Percentiles rank a stretch among this genome's conserved stretches.
Conservation (phyloP, 2,329 filamentous ascomycete species). For the Chaetomium globosum region DNA sequence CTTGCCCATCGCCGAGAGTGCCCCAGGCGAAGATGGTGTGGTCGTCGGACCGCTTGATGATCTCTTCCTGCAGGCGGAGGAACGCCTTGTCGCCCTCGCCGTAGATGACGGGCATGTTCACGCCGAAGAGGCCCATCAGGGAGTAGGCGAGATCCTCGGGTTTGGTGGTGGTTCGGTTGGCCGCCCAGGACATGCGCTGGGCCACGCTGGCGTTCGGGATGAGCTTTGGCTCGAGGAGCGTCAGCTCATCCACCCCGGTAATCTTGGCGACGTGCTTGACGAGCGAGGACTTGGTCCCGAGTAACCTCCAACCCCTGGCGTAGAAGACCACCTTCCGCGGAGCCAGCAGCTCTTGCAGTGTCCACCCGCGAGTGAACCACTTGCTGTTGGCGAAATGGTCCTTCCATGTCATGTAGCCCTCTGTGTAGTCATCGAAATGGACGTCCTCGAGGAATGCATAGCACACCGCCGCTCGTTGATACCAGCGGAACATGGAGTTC, state of each 20-base stretch:
- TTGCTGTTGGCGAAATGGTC: conserved; percentile 30
- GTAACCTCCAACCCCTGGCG: conserved; percentile 30
- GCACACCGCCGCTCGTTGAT: conserved; percentile 38
- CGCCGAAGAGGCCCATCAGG: conserved; percentile 48
- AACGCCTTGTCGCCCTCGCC: conserved; percentile 44
- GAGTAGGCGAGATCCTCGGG: conserved; percentile 50
- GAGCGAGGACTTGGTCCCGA: conserved; percentile 35
- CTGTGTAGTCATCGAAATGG: conserved; percentile 26
- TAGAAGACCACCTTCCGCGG: conserved; percentile 35
- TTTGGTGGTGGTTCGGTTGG: conserved; percentile 40
- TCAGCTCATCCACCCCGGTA: conserved; percentile 32
- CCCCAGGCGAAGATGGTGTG: conserved; percentile 37
- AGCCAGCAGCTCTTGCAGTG: conserved; percentile 35
- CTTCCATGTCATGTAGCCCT: conserved; percentile 29
- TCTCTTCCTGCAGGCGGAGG: conserved; percentile 42
- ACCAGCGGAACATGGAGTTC: conserved; percentile 45
- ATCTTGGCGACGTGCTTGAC: conserved; percentile 28
- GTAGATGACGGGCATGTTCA: conserved; percentile 51
- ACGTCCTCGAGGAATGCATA: conserved; percentile 44
- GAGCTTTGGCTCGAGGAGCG: conserved; percentile 31
- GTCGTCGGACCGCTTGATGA: conserved; percentile 39
- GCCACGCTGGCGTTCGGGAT: conserved; percentile 37
- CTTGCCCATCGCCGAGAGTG: conserved; percentile 21
- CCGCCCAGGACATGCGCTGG: conserved; percentile 48
- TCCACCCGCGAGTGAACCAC: conserved; percentile 36